Evolutionary conservation across 441 rosid species (phyloP).

Genomic region (Aleurites moluccanus): DNA sequence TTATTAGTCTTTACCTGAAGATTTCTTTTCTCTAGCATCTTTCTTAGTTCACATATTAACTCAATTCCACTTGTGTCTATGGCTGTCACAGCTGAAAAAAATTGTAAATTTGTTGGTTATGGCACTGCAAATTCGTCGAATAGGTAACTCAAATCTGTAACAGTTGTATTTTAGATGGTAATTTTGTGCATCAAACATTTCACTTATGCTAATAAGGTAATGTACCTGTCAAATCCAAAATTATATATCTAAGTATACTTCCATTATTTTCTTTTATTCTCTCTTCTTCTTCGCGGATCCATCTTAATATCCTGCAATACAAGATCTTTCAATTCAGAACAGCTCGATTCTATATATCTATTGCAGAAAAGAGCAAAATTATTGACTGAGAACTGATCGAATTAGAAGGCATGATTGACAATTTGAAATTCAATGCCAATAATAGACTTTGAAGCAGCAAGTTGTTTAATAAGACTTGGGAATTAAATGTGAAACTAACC

Average conservation of each 20-base stretch:
- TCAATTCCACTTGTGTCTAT: slow-evolving; percentile 90
- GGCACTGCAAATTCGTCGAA: neutral
- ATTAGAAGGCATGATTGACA: neutral
- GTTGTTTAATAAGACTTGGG: no score
- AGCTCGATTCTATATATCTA: neutral
- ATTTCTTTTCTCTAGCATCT: slow-evolving; percentile 58
- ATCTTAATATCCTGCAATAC: slow-evolving; percentile 66
- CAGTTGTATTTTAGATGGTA: neutral
- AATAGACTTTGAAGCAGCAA: neutral
- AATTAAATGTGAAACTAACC: slow-evolving; percentile 38
- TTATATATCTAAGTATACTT: slow-evolving; percentile 56
- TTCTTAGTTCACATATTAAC: slow-evolving; percentile 57
- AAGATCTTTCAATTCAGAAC: slow-evolving; percentile 4
- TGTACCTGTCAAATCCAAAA: slow-evolving; percentile 84
- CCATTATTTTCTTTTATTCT: slow-evolving; percentile 52
- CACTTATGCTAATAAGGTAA: neutral
- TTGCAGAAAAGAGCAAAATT: neutral
- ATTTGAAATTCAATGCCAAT: neutral
- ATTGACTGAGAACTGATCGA: no score
- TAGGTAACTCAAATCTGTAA: neutral
- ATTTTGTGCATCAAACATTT: neutral
- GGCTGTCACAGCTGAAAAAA: slow-evolving; percentile 70
- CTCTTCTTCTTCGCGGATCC: slow-evolving; percentile 88
- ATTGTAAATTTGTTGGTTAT: neutral
- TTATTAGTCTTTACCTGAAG: slow-evolving; percentile 48